These are phyloP conservation scores for Yamadazyma buinensis DNA, from an alignment of 1,139 yeast species.

Conservation along the genomic window DNA sequence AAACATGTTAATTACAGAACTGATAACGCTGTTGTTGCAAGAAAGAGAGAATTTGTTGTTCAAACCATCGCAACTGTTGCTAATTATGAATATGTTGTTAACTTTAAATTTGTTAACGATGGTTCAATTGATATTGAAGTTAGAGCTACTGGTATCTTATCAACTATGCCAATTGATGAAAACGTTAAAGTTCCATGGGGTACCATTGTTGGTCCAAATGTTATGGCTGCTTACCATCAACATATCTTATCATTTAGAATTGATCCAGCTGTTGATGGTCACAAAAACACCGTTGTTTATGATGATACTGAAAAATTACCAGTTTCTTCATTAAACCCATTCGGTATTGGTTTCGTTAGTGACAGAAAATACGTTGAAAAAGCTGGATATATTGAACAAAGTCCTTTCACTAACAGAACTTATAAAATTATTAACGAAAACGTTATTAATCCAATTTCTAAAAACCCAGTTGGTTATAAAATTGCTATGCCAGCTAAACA, in stretches of 20 bases:
- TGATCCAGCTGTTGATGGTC: slow-evolving; percentile 87
- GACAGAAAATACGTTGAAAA: slow-evolving; percentile 65
- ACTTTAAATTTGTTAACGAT: slow-evolving; percentile 75
- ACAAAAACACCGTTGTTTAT: slow-evolving; percentile 70
- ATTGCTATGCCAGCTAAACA: slow-evolving; percentile 74
- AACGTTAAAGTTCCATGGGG: slow-evolving; percentile 78
- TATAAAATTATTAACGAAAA: slow-evolving; percentile 79
- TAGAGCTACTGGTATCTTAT: slow-evolving; percentile 84
- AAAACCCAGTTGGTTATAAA: slow-evolving; percentile 81
- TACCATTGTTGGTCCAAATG: slow-evolving; percentile 80
- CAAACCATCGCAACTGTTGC: slow-evolving; percentile 90
- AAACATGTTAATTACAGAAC: slow-evolving; percentile 87
- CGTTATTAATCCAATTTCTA: slow-evolving; percentile 69
- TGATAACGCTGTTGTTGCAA: slow-evolving; percentile 66
- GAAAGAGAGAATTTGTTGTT: slow-evolving; percentile 81
- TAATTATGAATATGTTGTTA: slow-evolving; percentile 81
- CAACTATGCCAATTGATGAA: slow-evolving; percentile 81
- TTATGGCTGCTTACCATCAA: slow-evolving; percentile 86
- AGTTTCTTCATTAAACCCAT: slow-evolving; percentile 56
- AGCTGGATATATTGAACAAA: slow-evolving; percentile 70
- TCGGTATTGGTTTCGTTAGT: slow-evolving; percentile 71
- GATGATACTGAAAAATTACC: slow-evolving; percentile 73
- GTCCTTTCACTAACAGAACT: slow-evolving; percentile 72
- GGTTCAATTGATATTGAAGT: slow-evolving; percentile 81
- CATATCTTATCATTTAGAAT: slow-evolving; percentile 81